Conservation (phyloP, 148 eudicot genomes). For the Rhododendron griersonianum region DNA sequence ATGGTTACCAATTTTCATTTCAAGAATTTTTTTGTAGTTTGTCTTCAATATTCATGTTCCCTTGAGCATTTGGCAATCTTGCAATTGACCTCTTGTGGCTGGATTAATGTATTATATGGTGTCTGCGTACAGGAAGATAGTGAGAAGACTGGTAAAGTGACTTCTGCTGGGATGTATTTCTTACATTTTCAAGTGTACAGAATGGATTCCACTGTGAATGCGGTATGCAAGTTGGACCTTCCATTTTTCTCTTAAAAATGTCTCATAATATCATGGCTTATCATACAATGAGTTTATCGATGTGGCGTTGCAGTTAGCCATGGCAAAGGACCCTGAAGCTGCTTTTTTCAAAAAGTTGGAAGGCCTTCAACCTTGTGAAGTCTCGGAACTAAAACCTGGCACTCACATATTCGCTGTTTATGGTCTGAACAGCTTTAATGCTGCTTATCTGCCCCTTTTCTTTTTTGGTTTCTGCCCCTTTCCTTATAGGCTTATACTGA, state of each 20-base stretch:
- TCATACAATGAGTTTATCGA: neutral
- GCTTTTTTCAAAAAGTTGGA: conserved; percentile 96
- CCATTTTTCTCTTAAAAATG: neutral
- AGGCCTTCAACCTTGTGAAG: conserved; percentile 98
- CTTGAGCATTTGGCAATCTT: conserved; percentile 6
- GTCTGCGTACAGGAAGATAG: conserved; percentile 76
- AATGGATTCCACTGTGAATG: conserved; percentile 93
- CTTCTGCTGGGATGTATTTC: conserved; percentile 98
- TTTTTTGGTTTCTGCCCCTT: neutral
- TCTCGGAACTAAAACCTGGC: conserved; percentile 86
- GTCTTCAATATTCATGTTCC: neutral
- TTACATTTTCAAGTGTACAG: conserved; percentile 98
- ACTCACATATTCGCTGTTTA: conserved; percentile 97
- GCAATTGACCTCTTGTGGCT: conserved; percentile 6
- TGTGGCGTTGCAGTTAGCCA: conserved; percentile 66
- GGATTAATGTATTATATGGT: conserved; percentile 1
- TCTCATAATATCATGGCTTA: neutral
- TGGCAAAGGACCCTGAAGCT: conserved; percentile 99
- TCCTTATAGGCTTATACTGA: neutral
- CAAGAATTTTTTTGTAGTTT: neutral
- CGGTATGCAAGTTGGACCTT: conserved; percentile 27
- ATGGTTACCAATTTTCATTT: neutral
- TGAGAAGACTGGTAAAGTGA: conserved; percentile 89
- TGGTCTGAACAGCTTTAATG: conserved; percentile 43
- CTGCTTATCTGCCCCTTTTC: conserved; percentile 11